Evolutionary conservation across 306 rosid genomes (phyloP).

Genomic region (Cicer pinnatifidum): DNA sequence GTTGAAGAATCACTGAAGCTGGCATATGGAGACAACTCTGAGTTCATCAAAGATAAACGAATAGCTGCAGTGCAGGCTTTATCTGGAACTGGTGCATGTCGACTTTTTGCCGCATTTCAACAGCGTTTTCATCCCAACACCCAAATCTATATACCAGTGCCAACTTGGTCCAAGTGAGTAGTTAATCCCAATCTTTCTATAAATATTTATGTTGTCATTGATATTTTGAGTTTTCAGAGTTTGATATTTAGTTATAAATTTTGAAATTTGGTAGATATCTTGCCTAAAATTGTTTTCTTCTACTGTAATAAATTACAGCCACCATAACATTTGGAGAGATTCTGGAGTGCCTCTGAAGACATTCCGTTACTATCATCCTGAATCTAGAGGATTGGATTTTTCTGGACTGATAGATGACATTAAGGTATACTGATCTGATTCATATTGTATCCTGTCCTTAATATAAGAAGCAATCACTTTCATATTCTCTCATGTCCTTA

Average conservation of each 20-base stretch:
- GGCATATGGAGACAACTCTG: slow-evolving; percentile 90
- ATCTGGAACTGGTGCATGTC: slow-evolving; percentile 97
- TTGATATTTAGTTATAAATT: neutral
- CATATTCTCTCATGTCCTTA: too few species aligned
- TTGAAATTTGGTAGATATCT: slow-evolving; percentile 10
- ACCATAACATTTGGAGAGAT: slow-evolving; percentile 98
- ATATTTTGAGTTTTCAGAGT: slow-evolving; percentile 17
- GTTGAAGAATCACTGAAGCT: slow-evolving; percentile 88
- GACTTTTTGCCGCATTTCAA: slow-evolving; percentile 93
- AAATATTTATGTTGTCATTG: slow-evolving; percentile 3
- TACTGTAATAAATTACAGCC: slow-evolving; percentile 62
- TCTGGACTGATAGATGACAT: slow-evolving; percentile 77
- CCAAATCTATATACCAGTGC: slow-evolving; percentile 84
- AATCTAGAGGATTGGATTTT: slow-evolving; percentile 85
- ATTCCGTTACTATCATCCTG: slow-evolving; percentile 91
- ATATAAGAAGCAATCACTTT: too few species aligned
- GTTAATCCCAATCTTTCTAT: slow-evolving; percentile 17
- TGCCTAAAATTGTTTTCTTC: slow-evolving; percentile 28
- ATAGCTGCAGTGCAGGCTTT: slow-evolving; percentile 95
- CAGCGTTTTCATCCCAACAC: slow-evolving; percentile 81
- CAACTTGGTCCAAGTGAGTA: slow-evolving; percentile 92
- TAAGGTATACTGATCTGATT: slow-evolving; percentile 48
- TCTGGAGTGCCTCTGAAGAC: slow-evolving; percentile 80
- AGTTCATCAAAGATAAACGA: slow-evolving; percentile 77
- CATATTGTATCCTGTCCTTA: neutral